These are phyloP conservation scores for Phytophthora niederhauseri DNA, from an alignment of 352 stramenopile species.

Conservation along the genomic window DNA sequence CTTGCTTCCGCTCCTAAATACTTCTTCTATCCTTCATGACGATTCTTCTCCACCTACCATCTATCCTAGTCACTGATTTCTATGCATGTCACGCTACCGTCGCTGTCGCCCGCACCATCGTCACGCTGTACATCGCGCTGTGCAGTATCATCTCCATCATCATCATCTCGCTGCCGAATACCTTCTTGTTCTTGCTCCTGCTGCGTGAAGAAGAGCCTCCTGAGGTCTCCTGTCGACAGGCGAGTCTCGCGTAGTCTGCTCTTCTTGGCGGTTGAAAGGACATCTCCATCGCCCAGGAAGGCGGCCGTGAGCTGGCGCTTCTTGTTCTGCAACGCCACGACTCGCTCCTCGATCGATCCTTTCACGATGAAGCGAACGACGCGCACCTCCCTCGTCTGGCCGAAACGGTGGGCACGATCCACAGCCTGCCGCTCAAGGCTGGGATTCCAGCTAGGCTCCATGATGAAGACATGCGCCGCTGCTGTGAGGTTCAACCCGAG, in stretches of 20 bases:
- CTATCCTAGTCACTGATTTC: constrained; percentile 35
- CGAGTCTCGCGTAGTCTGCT: constrained; percentile 38
- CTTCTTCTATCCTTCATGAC: neutral
- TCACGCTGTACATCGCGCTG: neutral
- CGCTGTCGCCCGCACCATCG: constrained; percentile 14
- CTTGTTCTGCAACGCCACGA: constrained; percentile 88
- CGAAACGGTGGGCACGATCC: constrained; percentile 89
- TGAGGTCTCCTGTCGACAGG: constrained; percentile 52
- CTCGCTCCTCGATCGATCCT: constrained; percentile 91
- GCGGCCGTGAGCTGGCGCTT: constrained; percentile 84
- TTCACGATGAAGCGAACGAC: constrained; percentile 89
- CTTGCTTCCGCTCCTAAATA: neutral
- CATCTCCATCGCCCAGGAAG: constrained; percentile 62
- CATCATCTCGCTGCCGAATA: constrained; percentile 4
- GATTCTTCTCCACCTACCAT: neutral
- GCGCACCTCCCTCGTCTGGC: constrained; percentile 70
- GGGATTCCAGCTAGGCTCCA: constrained; percentile 94
- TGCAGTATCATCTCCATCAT: neutral
- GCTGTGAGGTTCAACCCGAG: constrained; percentile 94
- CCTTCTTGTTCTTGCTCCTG: constrained; percentile 29
- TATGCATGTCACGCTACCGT: constrained; percentile 39
- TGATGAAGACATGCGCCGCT: constrained; percentile 93
- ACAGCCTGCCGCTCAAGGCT: constrained; percentile 92
- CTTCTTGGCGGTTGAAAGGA: constrained; percentile 19
- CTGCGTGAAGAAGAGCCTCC: constrained; percentile 55